A percentile compares a stretch with the other conserved stretches of the same genome.
Conservation (phyloP, 768 basidiomycete species). For the Hygrophorus pudorinus region DNA sequence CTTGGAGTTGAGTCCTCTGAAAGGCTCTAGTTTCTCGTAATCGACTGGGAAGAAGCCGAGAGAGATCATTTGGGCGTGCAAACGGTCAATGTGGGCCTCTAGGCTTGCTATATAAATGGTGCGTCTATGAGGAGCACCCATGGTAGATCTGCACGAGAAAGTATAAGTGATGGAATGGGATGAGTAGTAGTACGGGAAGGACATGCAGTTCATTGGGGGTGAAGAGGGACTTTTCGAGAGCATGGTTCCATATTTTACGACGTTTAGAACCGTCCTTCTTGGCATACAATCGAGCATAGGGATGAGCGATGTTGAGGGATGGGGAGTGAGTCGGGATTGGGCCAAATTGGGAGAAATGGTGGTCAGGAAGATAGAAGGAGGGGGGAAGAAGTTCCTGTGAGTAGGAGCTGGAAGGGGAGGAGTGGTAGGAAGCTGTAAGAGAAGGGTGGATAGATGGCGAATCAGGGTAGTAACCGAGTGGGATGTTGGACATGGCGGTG, state of each 20-base stretch:
- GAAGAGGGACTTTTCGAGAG: constrained; percentile 65
- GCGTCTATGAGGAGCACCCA: constrained; percentile 60
- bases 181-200: not conserved
- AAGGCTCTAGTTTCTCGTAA: constrained; percentile 46
- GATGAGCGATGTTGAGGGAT: constrained; percentile 36
- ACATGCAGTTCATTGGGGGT: constrained; percentile 55
- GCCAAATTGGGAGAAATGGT: not conserved
- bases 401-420: not conserved
- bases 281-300: constrained; percentile 60
- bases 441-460: not conserved
- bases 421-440: not conserved
- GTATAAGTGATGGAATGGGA: not conserved
- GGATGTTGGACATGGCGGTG: constrained; percentile 1
- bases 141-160: constrained; percentile 36
- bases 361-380: not conserved
- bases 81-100: constrained; percentile 60
- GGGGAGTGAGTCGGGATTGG: constrained; percentile 2
- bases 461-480: too few species aligned
- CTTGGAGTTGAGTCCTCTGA: constrained; percentile 65
- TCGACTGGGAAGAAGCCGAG: constrained; percentile 48
- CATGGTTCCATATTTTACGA: constrained; percentile 70
- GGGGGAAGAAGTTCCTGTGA: not conserved
- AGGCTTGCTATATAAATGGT: constrained; percentile 64
- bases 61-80: constrained; percentile 49
- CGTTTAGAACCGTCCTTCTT: constrained; percentile 57